Conservation (phyloP, 176 grass and related monocot species). For the Oryza glaberrima region DNA sequence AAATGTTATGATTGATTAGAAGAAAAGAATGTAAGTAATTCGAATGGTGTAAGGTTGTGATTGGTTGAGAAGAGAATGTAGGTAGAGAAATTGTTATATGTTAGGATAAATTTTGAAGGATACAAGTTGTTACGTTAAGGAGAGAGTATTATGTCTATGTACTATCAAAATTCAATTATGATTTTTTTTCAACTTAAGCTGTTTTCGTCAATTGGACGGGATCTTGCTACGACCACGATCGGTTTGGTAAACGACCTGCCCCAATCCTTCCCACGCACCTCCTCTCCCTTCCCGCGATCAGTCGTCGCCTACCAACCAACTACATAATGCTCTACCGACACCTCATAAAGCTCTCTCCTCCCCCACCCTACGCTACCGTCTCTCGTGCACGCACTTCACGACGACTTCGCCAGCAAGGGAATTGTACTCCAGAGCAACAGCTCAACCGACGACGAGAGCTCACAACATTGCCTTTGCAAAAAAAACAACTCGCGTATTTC, state of each 20-base stretch:
- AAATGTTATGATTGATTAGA: too few relatives aligned
- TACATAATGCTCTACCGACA: too few relatives aligned
- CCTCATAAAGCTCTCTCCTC: background rate
- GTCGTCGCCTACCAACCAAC: too few relatives aligned
- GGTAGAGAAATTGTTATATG: too few relatives aligned
- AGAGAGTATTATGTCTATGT: too few relatives aligned
- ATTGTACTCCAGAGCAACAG: background rate
- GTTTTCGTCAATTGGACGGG: background rate
- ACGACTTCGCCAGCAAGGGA: background rate
- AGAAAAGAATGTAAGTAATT: too few relatives aligned
- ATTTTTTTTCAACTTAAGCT: background rate
- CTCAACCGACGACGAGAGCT: background rate
- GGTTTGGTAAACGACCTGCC: background rate
- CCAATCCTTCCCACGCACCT: too few relatives aligned
- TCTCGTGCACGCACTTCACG: background rate
- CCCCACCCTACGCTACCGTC: background rate
- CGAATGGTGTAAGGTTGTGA: too few relatives aligned
- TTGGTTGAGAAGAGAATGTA: too few relatives aligned
- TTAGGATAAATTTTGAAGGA: too few relatives aligned
- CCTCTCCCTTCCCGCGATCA: background rate
- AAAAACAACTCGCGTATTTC: constrained; percentile 30
- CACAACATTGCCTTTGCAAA: constrained; percentile 8
- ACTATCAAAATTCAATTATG: too few relatives aligned
- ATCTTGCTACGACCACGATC: background rate
- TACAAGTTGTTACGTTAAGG: too few relatives aligned